Conservation (phyloP, 2,329 filamentous ascomycete genomes). For the Phialophora chinensis region DNA sequence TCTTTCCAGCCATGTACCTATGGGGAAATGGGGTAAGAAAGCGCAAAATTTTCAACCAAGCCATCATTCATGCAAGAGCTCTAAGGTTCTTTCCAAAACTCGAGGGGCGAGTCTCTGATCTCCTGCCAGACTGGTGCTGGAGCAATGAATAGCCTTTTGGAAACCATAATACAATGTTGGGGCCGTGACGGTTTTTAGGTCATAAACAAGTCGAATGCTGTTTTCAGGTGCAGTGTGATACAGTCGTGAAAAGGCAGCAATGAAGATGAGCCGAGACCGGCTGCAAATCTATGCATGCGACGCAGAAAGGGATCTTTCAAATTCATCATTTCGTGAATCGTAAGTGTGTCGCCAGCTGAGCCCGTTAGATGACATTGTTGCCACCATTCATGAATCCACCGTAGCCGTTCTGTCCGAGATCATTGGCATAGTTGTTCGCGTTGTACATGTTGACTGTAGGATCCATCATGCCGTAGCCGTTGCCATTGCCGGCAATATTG, state of each 20-base stretch:
- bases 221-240: conserved; percentile 29
- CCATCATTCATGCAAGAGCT: conserved; percentile 33
- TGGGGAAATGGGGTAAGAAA: conserved; percentile 21
- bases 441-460: conserved; percentile 32
- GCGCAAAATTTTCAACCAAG: conserved; percentile 22
- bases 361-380: conserved; percentile 32
- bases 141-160: conserved; percentile 23
- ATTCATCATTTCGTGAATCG: conserved; percentile 38
- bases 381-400: conserved; percentile 30
- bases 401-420: conserved; percentile 32
- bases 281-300: conserved; percentile 26
- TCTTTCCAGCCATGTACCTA: conserved; percentile 6
- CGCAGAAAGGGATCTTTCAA: conserved; percentile 27
- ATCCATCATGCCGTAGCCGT: conserved; percentile 31
- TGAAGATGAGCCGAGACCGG: conserved; percentile 11
- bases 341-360: conserved; percentile 24
- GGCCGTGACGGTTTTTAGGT: conserved; percentile 29
- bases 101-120: conserved; percentile 21
- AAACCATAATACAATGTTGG: conserved; percentile 34
- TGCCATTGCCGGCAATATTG: conserved; percentile 26
- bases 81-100: conserved; percentile 24
- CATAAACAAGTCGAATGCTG: conserved; percentile 30
- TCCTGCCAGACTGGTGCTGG: conserved; percentile 37
- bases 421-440: conserved; percentile 30
- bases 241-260: conserved; percentile 29